Percentiles rank a stretch among this genome's conserved stretches.
phyloP scores from a whole-genome alignment of 306 rosid species.

The Hippophae tibetana region DNA sequence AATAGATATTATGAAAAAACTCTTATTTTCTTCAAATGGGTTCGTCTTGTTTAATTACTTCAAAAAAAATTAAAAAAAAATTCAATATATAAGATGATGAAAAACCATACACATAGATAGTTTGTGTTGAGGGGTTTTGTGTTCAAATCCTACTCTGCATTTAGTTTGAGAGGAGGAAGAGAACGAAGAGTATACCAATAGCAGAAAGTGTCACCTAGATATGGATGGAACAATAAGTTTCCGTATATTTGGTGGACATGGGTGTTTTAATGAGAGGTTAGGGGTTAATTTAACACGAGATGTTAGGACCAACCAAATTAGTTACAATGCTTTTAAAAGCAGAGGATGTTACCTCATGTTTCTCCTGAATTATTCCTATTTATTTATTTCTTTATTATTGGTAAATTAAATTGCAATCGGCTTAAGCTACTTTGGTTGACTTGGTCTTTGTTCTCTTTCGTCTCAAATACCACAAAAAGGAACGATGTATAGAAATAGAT shows the following conservation, averaged over 20 bases:
- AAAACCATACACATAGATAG: too few species aligned
- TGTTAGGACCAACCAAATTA: constrained; percentile 38
- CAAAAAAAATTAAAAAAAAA: too few species aligned
- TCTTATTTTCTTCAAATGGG: not conserved
- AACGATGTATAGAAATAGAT: too few species aligned
- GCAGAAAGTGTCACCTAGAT: constrained; percentile 29
- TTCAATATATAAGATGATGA: too few species aligned
- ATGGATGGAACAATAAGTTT: constrained; percentile 20
- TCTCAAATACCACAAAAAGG: not conserved
- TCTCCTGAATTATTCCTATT: too few species aligned
- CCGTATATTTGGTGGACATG: constrained; percentile 24
- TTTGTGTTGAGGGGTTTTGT: not conserved
- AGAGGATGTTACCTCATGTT: too few species aligned
- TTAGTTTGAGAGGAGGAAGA: constrained; percentile 23
- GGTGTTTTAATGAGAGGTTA: constrained; percentile 21
- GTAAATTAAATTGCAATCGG: too few species aligned
- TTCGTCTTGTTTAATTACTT: not conserved
- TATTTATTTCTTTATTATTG: too few species aligned
- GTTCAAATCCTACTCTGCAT: not conserved
- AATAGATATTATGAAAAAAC: not conserved
- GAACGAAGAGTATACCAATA: constrained; percentile 28
- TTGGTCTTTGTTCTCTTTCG: not conserved
- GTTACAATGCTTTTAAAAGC: not conserved
- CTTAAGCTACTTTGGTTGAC: too few species aligned
- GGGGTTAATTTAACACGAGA: constrained; percentile 17